Evolutionary conservation across 176 grass and related monocot genomes (phyloP).

Genomic region (Rhynchospora pubera): DNA sequence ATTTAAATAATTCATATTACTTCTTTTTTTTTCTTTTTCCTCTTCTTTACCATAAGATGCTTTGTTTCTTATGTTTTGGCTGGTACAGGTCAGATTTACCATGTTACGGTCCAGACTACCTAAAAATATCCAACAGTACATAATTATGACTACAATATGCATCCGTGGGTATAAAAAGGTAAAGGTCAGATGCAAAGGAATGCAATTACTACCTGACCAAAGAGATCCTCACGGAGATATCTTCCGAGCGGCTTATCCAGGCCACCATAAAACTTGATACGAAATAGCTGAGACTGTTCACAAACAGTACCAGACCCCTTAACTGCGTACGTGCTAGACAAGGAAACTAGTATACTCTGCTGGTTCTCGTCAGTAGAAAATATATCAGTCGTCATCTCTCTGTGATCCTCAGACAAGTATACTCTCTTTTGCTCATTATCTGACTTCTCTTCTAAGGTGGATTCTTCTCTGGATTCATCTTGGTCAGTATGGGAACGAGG

Average conservation of each 20-base stretch:
- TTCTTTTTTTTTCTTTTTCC: neutral
- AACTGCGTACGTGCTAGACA: slow-evolving; percentile 57
- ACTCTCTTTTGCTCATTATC: slow-evolving; percentile 49
- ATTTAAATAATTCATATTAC: neutral
- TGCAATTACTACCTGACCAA: slow-evolving; percentile 47
- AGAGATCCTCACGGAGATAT: slow-evolving; percentile 90
- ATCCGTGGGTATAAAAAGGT: neutral
- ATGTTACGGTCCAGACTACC: neutral
- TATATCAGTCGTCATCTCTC: slow-evolving; percentile 45
- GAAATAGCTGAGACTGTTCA: slow-evolving; percentile 73
- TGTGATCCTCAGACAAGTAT: slow-evolving; percentile 24
- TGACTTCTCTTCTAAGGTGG: slow-evolving; percentile 44
- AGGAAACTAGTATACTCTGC: slow-evolving; percentile 93
- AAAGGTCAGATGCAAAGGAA: neutral
- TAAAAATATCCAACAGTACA: neutral
- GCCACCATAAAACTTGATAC: slow-evolving; percentile 96
- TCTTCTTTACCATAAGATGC: neutral
- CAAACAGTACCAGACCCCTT: slow-evolving; percentile 60
- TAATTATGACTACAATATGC: neutral
- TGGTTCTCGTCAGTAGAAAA: slow-evolving; percentile 71
- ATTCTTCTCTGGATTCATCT: slow-evolving; percentile 32
- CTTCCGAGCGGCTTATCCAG: slow-evolving; percentile 95
- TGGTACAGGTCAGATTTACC: neutral
- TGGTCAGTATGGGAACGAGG: neutral
- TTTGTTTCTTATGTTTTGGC: neutral